Evolutionary conservation across 805 yeast species (phyloP).

Genomic region (Cyberlindnera misumaiensis): DNA sequence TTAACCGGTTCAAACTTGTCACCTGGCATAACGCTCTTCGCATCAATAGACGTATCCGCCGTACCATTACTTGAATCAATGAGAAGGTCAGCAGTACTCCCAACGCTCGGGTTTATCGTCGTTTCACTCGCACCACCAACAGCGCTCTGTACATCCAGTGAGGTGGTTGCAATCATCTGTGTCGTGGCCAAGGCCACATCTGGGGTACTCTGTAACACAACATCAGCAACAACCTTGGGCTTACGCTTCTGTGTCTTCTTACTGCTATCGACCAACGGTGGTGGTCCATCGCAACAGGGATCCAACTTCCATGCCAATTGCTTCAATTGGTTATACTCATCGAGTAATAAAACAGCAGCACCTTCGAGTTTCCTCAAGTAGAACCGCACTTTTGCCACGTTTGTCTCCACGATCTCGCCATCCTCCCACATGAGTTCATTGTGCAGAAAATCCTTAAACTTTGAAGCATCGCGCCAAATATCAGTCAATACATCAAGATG

Average conservation of each 20-base stretch:
- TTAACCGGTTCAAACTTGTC: too few species aligned
- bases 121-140: constrained; percentile 1
- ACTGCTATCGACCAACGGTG: constrained; percentile 20
- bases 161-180: too few species aligned
- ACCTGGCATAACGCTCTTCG: too few species aligned
- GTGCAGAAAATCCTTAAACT: constrained; percentile 18
- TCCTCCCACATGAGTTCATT: constrained; percentile 14
- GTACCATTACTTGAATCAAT: too few species aligned
- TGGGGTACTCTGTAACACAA: background rate
- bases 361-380: constrained; percentile 44
- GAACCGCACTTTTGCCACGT: constrained; percentile 30
- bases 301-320: constrained; percentile 21
- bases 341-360: constrained; percentile 27
- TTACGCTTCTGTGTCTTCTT: constrained; percentile 17
- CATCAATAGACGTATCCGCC: too few species aligned
- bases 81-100: too few species aligned
- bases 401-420: constrained; percentile 18
- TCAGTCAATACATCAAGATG: constrained; percentile 23
- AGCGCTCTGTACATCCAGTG: background rate
- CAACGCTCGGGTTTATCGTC: too few species aligned
- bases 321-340: constrained; percentile 28
- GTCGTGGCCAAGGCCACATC: background rate
- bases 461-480: constrained; percentile 13
- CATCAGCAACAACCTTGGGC: background rate
- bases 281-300: constrained; percentile 24